Evolutionary conservation across 495 filamentous ascomycete genomes (phyloP).

Genomic region (Annulohypoxylon bovei): DNA sequence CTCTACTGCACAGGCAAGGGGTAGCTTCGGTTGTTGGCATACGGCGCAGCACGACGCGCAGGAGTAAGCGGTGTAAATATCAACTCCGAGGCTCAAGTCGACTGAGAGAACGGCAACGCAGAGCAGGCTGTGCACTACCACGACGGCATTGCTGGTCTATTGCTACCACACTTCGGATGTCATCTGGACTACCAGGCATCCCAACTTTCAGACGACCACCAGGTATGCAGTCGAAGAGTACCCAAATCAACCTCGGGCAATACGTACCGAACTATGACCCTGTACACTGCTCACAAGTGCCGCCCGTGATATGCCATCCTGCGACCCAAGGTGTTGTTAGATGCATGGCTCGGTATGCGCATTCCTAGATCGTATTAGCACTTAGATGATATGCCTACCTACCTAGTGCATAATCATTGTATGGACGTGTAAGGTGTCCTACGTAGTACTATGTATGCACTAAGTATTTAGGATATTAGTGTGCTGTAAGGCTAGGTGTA

Average conservation of each 20-base stretch:
- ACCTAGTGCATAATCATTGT: no score
- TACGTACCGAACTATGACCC: neutral
- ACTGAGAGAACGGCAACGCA: neutral
- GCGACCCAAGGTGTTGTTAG: neutral
- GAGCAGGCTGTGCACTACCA: neutral
- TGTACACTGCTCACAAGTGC: neutral
- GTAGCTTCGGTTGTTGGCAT: neutral
- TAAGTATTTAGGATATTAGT: no score
- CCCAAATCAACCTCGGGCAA: neutral
- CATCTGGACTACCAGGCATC: neutral
- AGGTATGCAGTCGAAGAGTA: neutral
- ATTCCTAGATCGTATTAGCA: neutral
- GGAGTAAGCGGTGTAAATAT: neutral
- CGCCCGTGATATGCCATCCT: neutral
- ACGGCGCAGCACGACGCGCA: neutral
- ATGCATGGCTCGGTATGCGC: neutral
- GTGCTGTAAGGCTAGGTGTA: no score
- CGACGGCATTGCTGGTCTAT: neutral
- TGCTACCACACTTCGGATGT: neutral
- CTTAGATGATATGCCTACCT: no score
- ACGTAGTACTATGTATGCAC: no score
- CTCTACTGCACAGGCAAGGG: slow-evolving; percentile 1
- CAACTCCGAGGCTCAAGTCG: neutral
- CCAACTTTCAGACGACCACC: neutral
- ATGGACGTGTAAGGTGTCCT: no score